Evolutionary conservation across 257 asterid genomes (phyloP), one percentile per base, ranked within the genome.

Genomic region (Ehretia macrophylla): DNA sequence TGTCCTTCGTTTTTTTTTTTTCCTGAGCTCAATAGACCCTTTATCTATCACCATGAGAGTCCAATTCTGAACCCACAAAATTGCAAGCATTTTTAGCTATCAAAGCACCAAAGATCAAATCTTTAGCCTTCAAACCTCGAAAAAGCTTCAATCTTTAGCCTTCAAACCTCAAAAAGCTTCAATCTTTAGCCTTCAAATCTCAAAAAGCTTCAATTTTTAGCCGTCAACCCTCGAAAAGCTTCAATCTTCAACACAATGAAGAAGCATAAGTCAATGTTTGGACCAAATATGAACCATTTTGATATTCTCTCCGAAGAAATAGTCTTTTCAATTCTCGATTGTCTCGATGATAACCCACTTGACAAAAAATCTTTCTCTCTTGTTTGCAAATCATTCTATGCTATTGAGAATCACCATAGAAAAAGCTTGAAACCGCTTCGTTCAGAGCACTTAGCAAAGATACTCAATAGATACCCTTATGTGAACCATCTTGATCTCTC

Each of bases 311-410:
- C 90, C 0, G 94, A 85, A 57, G 96, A 91, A 57, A 77, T 91
- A 0, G 79, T 85, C 14, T 88, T 81, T 69, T 19, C 68, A 8
- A 67, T 91, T 63, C 88, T 91, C 9, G 95, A 88, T 73, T 72
- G 69, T 69, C 83, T 91, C 44, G 59, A 65, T 19, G 95, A 78
- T 11, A 67, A 83, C 87, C 89, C 94, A 42, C 58, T 73, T n/a
- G 97, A 88, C 52, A 82, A 49, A 47, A 91, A 91, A 64, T 78
- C 95, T 1, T 88, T 91, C 57, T 88, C 98, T 16, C 88, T 85
- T 4, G 98, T 84, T 55, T 82, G 88, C 70, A 79, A 74, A 27
- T 79, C 95, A 4, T 85, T 91, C 59, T 65, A 81, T 51, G 56
- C 70, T n/a, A 57, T 79, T 40, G 98, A 91, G 65, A 82, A 88